Evolutionary conservation across 1,284 basidiomycete genomes (phyloP), one percentile per base, ranked within the genome.

Genomic region (Coniferiporia sulphurascens): DNA sequence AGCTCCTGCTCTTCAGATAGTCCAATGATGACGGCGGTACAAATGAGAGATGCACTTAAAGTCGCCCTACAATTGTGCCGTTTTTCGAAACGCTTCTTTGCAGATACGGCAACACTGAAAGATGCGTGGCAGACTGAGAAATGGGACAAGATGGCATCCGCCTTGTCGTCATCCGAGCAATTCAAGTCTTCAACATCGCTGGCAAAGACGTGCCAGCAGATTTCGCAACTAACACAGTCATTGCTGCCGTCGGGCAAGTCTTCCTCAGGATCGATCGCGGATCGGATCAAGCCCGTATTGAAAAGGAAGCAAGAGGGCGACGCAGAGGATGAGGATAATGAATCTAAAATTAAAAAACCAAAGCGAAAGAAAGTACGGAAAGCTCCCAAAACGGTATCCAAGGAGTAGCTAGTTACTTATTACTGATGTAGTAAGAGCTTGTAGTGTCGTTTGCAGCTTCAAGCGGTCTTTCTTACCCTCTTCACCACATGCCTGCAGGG

Each of bases 31-130:
- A 89, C 84, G 32, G 78, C 87, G 1, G 72, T 82, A 7, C 87
- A 93, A 60, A 71, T 90, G 67, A 96, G 93, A 72, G 90, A 93
- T 34, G 72, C 93, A 13, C 73, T 93, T 62, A 95, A 93, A 71
- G 76, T 92, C 55, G 85, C 78, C 0, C 74, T 93, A 6, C 72
- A 82, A 19, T 82, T 84, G 38, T 78, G 85, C 10, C 84, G 93
- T 54, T 84, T 87, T 60, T 84, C 85, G 50, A 82, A 79, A 61
- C 78, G 74, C 21, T 68, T 82, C 19, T 32, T 62, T 35, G 62
- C 71, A 6, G 66, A 60, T 7, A 46, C 64, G 6, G 69, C 65
- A 10, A 68, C 71, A 12, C 59, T 74, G 3, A 59, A 67, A 1
- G 44, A 65, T 1, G 66, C 71, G 1, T 85, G 83, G 83, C 72